A percentile compares a stretch with the other conserved stretches of the same genome.
These are phyloP conservation scores for Insectozyma bohioensis DNA, from an alignment of 1,139 yeast species.

Conservation along the genomic window DNA sequence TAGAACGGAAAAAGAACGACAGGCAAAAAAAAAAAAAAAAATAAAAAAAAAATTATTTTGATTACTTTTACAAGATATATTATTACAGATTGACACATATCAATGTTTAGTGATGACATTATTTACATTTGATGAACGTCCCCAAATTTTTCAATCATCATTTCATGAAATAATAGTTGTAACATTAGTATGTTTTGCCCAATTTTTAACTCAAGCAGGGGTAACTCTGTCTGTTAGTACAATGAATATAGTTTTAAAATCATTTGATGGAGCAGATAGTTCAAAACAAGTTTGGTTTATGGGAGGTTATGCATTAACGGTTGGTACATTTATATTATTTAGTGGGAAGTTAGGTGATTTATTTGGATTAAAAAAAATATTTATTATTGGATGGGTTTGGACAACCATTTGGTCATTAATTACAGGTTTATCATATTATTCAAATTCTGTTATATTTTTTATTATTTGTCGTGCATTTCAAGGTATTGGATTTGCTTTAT, in stretches of 20 bases:
- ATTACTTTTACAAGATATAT: no score
- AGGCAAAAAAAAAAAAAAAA: no score
- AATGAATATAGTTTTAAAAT: slow-evolving; percentile 35
- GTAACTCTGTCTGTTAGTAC: slow-evolving; percentile 41
- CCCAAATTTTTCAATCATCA: slow-evolving; percentile 16
- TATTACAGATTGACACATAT: neutral
- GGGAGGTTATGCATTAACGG: slow-evolving; percentile 56
- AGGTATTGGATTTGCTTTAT: slow-evolving; percentile 54
- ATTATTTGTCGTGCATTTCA: slow-evolving; percentile 53
- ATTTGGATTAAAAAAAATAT: slow-evolving; percentile 46
- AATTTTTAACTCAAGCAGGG: slow-evolving; percentile 39
- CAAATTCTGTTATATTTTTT: slow-evolving; percentile 44
- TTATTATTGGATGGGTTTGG: slow-evolving; percentile 48
- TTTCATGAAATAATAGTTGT: slow-evolving; percentile 33
- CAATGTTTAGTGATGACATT: neutral
- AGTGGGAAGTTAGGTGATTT: slow-evolving; percentile 56
- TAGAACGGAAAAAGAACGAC: no score
- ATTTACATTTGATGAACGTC: slow-evolving; percentile 10
- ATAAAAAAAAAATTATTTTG: no score
- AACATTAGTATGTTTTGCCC: slow-evolving; percentile 36
- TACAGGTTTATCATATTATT: slow-evolving; percentile 48
- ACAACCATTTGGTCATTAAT: slow-evolving; percentile 43
- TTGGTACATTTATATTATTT: slow-evolving; percentile 52
- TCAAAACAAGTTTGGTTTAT: slow-evolving; percentile 50
- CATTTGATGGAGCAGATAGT: slow-evolving; percentile 23